A percentile compares a stretch with the other conserved stretches of the same genome.
phyloP scores from a whole-genome alignment of 208 protist genomes.

The Leishmania tropica region DNA sequence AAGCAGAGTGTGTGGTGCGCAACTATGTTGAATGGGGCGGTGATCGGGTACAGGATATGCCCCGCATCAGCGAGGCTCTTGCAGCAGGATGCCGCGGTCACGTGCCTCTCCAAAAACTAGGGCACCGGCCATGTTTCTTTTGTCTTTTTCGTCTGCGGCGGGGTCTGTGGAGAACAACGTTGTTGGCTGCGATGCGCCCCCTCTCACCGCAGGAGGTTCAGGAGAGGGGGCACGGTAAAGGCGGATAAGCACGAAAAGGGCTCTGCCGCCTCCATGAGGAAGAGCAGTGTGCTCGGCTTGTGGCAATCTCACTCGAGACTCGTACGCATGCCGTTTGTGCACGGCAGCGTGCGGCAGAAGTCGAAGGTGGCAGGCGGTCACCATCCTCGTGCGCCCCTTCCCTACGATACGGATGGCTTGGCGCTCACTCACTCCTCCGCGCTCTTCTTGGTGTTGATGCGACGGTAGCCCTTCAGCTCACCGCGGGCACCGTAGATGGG shows the following conservation, averaged over 20 bases:
- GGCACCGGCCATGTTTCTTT: too few species aligned
- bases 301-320: neutral
- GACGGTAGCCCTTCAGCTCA: conserved; percentile 73
- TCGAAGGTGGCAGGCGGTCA: neutral
- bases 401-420: neutral
- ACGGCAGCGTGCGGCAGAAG: neutral
- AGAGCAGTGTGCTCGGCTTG: neutral
- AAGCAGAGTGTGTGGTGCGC: neutral
- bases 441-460: conserved; percentile 42
- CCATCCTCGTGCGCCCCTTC: neutral
- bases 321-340: neutral
- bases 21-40: neutral
- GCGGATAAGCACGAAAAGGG: neutral
- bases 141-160: neutral
- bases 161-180: neutral
- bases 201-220: neutral
- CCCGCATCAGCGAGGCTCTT: neutral
- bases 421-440: neutral
- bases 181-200: neutral
- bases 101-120: neutral
- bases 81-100: neutral
- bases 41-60: neutral
- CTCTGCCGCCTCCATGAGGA: neutral
- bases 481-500: conserved; percentile 81
- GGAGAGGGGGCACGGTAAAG: too few species aligned